phyloP scores from a whole-genome alignment of 2,329 filamentous ascomycete species.

The Penicillium freii region DNA sequence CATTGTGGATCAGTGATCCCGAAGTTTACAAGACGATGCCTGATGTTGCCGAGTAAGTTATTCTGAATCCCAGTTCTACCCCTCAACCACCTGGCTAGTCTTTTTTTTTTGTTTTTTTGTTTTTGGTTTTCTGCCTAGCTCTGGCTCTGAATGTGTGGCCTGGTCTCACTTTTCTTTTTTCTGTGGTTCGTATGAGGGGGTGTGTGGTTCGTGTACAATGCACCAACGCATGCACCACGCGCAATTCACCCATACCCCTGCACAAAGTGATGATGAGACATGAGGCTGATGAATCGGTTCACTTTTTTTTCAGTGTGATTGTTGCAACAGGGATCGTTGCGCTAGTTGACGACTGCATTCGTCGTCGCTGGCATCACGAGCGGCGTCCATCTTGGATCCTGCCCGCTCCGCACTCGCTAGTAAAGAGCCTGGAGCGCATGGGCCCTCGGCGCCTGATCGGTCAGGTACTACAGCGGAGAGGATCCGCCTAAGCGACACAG shows the following conservation, averaged over 20 bases:
- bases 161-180: neutral
- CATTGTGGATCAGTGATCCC: conserved; percentile 83
- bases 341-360: conserved; percentile 89
- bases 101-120: too few relatives aligned
- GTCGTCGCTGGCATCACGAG: conserved; percentile 67
- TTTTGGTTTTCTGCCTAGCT: neutral
- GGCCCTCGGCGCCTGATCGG: conserved; percentile 62
- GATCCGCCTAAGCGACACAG: conserved; percentile 31
- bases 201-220: conserved; percentile 3
- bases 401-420: conserved; percentile 52
- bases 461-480: conserved; percentile 60
- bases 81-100: neutral
- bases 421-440: conserved; percentile 61
- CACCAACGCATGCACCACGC: conserved; percentile 5
- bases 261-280: neutral
- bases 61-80: neutral
- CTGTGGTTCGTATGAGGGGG: neutral
- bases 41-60: conserved; percentile 81
- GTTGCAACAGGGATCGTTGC: conserved; percentile 85
- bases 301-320: conserved; percentile 62
- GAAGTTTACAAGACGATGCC: conserved; percentile 66
- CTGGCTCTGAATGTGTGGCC: neutral
- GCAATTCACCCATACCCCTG: neutral
- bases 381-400: conserved; percentile 52
- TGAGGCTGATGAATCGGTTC: conserved; percentile 10